Evolutionary conservation across 192 early-diverging fungal species (phyloP).

Genomic region (Geranomyces michiganensis): DNA sequence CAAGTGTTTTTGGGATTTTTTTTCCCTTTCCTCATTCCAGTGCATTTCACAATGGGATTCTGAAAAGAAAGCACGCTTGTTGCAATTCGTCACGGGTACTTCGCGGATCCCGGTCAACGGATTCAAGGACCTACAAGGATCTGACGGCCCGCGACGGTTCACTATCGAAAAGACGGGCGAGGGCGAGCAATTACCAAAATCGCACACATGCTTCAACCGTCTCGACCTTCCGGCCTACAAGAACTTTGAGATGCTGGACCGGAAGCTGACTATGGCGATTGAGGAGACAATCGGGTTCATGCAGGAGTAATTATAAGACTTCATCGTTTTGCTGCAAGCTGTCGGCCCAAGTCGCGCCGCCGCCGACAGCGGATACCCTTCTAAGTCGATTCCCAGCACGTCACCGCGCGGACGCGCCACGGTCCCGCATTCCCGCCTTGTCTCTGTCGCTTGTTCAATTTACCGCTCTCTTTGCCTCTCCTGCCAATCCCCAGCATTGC

Average conservation of each 20-base stretch:
- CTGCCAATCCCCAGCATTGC: no score
- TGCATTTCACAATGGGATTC: constrained; percentile 83
- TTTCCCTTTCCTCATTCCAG: constrained; percentile 31
- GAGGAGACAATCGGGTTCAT: constrained; percentile 94
- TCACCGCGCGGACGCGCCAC: no score
- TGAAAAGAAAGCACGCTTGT: constrained; percentile 90
- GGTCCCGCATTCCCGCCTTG: background rate
- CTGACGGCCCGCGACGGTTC: constrained; percentile 92
- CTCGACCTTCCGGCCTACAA: constrained; percentile 94
- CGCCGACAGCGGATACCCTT: no score
- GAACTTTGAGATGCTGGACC: constrained; percentile 68
- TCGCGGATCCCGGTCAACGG: constrained; percentile 98
- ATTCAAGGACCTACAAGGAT: constrained; percentile 97
- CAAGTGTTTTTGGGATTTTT: no score
- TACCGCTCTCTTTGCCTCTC: no score
- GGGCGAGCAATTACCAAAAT: constrained; percentile 82
- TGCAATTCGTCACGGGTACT: constrained; percentile 98
- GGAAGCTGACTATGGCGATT: constrained; percentile 86
- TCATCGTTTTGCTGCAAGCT: no score
- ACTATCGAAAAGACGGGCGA: constrained; percentile 95
- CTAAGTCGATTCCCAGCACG: no score
- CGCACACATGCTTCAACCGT: constrained; percentile 97
- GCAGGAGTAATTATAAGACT: constrained; percentile 39
- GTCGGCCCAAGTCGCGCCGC: no score
- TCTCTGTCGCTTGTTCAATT: constrained; percentile 1